Percentiles rank a stretch among this genome's conserved stretches.
These are phyloP conservation scores for Leccinum broughii DNA, from an alignment of 768 basidiomycete genomes.

Conservation along the genomic window DNA sequence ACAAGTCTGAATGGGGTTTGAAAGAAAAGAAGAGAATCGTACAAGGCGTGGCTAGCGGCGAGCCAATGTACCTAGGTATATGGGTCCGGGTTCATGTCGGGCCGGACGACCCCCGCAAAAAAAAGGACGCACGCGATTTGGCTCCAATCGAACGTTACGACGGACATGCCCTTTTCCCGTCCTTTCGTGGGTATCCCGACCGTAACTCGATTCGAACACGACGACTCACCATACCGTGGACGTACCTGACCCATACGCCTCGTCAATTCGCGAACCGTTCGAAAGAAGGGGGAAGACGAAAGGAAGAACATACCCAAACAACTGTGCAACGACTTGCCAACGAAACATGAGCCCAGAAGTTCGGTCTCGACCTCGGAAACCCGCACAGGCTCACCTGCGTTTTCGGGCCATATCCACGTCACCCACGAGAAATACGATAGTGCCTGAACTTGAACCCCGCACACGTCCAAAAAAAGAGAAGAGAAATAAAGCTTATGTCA, in stretches of 20 bases:
- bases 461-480: too few species aligned
- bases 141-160: conserved; percentile 81
- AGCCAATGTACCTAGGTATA: conserved; percentile 28
- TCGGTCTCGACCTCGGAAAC: conserved; percentile 2
- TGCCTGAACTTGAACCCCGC: conserved; percentile 38
- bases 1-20: neutral
- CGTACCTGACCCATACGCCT: conserved; percentile 21
- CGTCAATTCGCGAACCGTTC: neutral
- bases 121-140: conserved; percentile 48
- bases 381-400: conserved; percentile 40
- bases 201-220: neutral
- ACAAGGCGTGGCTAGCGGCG: conserved; percentile 71
- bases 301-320: conserved; percentile 43
- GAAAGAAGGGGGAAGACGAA: neutral
- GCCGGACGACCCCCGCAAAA: neutral
- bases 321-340: conserved; percentile 42
- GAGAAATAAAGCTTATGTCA: conserved; percentile 17
- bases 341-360: neutral
- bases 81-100: neutral
- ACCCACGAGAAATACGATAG: conserved; percentile 62
- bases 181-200: neutral
- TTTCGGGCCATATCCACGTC: conserved; percentile 49
- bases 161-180: conserved; percentile 53
- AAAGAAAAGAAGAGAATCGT: neutral
- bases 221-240: conserved; percentile 46